phyloP scores from a whole-genome alignment of 176 grass and related monocot species.

The Aegilops sharonensis region DNA sequence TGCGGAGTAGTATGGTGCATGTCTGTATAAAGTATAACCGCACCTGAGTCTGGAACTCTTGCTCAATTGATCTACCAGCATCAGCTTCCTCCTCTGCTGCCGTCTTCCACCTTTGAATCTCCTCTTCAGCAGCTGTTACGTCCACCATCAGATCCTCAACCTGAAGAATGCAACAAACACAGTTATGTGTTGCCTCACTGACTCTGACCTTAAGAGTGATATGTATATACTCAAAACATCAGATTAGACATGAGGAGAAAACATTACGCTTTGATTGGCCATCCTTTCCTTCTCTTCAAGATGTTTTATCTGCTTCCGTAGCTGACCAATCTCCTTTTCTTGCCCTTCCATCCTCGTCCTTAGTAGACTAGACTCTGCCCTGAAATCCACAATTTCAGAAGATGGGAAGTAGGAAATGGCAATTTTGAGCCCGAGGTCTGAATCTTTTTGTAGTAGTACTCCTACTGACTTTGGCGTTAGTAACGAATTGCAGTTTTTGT shows the following conservation, averaged over 20 bases:
- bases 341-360: conserved; percentile 85
- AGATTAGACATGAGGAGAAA: conserved; percentile 17
- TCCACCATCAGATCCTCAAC: conserved; percentile 97
- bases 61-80: conserved; percentile 84
- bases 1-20: neutral
- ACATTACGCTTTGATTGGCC: conserved; percentile 96
- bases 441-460: too few species aligned
- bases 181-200: neutral
- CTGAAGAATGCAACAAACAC: conserved; percentile 36
- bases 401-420: too few species aligned
- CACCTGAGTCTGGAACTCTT: conserved; percentile 82
- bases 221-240: neutral
- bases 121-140: conserved; percentile 88
- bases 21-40: conserved; percentile 11
- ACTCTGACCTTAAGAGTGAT: neutral
- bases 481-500: neutral
- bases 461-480: too few species aligned
- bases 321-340: conserved; percentile 74
- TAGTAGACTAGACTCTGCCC: conserved; percentile 90
- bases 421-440: too few species aligned
- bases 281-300: conserved; percentile 83
- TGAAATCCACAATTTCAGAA: conserved; percentile 29
- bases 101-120: conserved; percentile 94
- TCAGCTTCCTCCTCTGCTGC: conserved; percentile 94
- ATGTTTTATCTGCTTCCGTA: conserved; percentile 76